Evolutionary conservation across 768 basidiomycete genomes (phyloP).

Genomic region (Russula sp.): DNA sequence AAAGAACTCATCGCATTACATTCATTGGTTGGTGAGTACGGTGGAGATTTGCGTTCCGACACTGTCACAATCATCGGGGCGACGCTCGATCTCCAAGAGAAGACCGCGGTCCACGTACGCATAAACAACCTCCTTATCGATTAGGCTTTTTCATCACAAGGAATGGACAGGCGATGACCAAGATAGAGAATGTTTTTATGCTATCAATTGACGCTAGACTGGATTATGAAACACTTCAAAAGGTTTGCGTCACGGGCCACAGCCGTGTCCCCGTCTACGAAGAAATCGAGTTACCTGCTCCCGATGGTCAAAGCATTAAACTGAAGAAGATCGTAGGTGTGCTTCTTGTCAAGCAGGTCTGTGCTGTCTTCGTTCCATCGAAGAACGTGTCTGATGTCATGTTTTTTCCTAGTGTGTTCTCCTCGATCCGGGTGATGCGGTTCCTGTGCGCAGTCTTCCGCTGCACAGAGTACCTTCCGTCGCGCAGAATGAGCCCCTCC

Average conservation of each 20-base stretch:
- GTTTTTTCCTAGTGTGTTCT: conserved; percentile 22
- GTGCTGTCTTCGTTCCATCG: not conserved
- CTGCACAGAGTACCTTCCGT: conserved; percentile 85
- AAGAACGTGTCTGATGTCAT: not conserved
- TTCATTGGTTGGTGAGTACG: conserved; percentile 60
- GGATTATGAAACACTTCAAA: conserved; percentile 63
- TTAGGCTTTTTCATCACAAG: not conserved
- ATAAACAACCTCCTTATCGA: too few relatives aligned
- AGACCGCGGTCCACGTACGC: conserved; percentile 54
- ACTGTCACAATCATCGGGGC: conserved; percentile 89
- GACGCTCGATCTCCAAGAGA: conserved; percentile 84
- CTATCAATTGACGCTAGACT: conserved; percentile 77
- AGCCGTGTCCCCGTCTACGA: conserved; percentile 26
- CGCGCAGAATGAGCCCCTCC: conserved; percentile 77
- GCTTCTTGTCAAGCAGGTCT: conserved; percentile 73
- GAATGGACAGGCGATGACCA: conserved; percentile 62
- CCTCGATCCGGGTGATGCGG: conserved; percentile 51
- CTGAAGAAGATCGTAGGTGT: conserved; percentile 84
- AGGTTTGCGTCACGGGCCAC: conserved; percentile 24
- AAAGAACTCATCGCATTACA: conserved; percentile 92
- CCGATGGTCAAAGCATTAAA: conserved; percentile 35
- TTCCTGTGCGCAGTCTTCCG: conserved; percentile 76
- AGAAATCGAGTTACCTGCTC: conserved; percentile 24
- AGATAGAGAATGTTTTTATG: conserved; percentile 79
- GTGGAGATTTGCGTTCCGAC: conserved; percentile 81